phyloP scores from a whole-genome alignment of 2,329 filamentous ascomycete genomes.

The Colletotrichum acutatum region DNA sequence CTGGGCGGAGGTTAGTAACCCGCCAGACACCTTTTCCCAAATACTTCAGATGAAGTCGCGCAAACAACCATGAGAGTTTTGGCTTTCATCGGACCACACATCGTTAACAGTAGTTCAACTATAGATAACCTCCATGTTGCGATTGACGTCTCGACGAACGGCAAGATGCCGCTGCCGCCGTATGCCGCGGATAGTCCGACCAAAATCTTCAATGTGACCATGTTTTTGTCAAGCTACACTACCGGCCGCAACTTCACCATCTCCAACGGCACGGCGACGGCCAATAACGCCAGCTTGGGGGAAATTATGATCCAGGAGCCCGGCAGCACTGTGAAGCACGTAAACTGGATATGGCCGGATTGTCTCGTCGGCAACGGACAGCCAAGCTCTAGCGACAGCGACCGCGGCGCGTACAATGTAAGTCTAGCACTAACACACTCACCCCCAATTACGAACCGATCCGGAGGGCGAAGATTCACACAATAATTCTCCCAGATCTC shows the following conservation, averaged over 20 bases:
- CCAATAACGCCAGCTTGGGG: slow-evolving; percentile 64
- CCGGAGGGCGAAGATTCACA: too few species aligned
- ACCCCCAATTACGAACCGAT: neutral
- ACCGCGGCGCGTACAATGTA: slow-evolving; percentile 72
- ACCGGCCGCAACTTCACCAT: slow-evolving; percentile 75
- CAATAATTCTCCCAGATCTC: too few species aligned
- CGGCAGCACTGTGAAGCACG: slow-evolving; percentile 77
- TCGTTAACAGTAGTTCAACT: neutral
- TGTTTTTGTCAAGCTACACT: slow-evolving; percentile 74
- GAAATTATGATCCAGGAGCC: slow-evolving; percentile 73
- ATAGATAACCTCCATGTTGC: slow-evolving; percentile 70
- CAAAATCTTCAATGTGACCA: slow-evolving; percentile 71
- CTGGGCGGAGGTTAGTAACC: slow-evolving; percentile 67
- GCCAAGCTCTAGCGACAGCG: slow-evolving; percentile 55
- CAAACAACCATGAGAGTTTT: neutral
- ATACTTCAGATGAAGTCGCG: neutral
- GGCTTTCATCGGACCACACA: slow-evolving; percentile 14
- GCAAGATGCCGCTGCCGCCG: slow-evolving; percentile 69
- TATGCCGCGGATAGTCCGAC: slow-evolving; percentile 64
- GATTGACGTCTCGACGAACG: slow-evolving; percentile 74
- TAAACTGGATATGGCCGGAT: slow-evolving; percentile 78
- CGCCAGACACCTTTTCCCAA: neutral
- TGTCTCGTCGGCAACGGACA: slow-evolving; percentile 73
- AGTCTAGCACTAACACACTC: slow-evolving; percentile 34
- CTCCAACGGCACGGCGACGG: slow-evolving; percentile 68